phyloP scores from a whole-genome alignment of 202 grass and related monocot genomes.

The Hordeum pubiflorum region DNA sequence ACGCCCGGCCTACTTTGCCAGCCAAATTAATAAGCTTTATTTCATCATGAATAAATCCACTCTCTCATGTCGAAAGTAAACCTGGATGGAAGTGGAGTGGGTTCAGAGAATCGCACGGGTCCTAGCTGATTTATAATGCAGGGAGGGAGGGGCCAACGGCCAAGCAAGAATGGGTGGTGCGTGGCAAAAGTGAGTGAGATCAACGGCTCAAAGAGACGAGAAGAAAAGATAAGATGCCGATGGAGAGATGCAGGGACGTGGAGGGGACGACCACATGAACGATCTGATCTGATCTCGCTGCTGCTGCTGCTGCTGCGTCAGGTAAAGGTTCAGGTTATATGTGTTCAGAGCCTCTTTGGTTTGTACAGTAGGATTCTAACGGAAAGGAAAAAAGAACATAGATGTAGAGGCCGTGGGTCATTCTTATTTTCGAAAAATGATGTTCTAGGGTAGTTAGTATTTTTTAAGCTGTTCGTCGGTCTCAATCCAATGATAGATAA shows the following conservation, averaged over 20 bases:
- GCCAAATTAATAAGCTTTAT: not conserved
- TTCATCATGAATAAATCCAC: not conserved
- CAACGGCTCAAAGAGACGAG: not conserved
- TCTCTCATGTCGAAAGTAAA: not conserved
- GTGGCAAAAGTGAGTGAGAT: constrained; percentile 5
- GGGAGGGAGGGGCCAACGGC: too few relatives aligned
- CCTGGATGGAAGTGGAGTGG: not conserved
- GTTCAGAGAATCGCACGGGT: not conserved
- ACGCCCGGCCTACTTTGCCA: not conserved
- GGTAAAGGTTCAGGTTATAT: not conserved
- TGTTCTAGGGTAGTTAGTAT: too few relatives aligned
- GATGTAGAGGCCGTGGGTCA: too few relatives aligned
- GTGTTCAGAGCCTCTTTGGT: too few relatives aligned
- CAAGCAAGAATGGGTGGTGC: not conserved
- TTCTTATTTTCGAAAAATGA: too few relatives aligned
- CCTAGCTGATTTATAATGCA: not conserved
- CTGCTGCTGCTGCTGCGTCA: not conserved
- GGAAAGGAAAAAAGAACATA: too few relatives aligned
- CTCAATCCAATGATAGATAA: too few relatives aligned
- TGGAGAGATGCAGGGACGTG: not conserved
- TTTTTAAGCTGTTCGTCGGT: too few relatives aligned
- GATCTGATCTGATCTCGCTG: not conserved
- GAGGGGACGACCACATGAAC: not conserved
- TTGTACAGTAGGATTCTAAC: too few relatives aligned
- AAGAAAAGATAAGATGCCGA: not conserved